These are phyloP conservation scores for Saprolegnia parasitica DNA, from an alignment of 352 stramenopile species.

Conservation along the genomic window DNA sequence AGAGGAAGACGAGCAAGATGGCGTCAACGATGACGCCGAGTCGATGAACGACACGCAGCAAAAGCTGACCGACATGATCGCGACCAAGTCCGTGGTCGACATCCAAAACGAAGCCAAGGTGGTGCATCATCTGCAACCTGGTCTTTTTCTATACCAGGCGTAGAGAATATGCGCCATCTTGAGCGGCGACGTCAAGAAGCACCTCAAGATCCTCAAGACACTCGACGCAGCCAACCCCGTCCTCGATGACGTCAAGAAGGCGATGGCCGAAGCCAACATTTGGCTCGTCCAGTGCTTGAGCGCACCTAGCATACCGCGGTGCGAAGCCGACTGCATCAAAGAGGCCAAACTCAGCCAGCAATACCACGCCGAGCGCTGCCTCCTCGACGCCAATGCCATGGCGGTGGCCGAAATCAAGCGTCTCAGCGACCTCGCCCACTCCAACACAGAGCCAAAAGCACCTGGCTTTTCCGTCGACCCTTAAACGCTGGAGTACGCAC, in stretches of 20 bases:
- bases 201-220: slow-evolving; percentile 21
- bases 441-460: not conserved
- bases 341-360: slow-evolving; percentile 21
- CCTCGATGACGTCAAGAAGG: not conserved
- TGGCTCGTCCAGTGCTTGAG: slow-evolving; percentile 12
- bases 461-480: not conserved
- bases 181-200: slow-evolving; percentile 17
- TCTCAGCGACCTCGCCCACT: slow-evolving; percentile 9
- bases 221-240: slow-evolving; percentile 5
- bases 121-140: not conserved
- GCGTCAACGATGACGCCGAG: not conserved
- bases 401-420: slow-evolving; percentile 17
- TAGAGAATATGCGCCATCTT: slow-evolving; percentile 14
- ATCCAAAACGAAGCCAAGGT: slow-evolving; percentile 26
- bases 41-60: not conserved
- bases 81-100: not conserved
- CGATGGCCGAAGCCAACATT: slow-evolving; percentile 17
- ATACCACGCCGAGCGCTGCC: slow-evolving; percentile 17
- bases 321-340: slow-evolving; percentile 17
- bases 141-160: not conserved
- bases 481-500: no score
- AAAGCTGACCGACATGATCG: not conserved
- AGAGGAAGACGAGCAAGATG: not conserved
- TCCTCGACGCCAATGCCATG: slow-evolving; percentile 15
- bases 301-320: not conserved